Conservation (phyloP, 352 stramenopile species). For the Aphanomyces stellatus region DNA sequence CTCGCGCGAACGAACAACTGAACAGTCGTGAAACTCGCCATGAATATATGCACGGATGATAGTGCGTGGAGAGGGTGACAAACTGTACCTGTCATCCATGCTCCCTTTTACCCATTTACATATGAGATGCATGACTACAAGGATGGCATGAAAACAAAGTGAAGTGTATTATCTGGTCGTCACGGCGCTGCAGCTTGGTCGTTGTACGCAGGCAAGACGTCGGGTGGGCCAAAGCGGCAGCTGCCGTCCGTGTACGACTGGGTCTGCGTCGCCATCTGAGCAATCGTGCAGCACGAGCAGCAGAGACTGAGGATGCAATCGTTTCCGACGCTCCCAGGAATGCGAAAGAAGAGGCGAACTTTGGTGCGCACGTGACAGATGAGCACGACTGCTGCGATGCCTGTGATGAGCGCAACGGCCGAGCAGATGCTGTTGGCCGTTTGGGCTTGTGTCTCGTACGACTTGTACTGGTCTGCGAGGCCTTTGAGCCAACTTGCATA, state of each 20-base stretch:
- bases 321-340: constrained; percentile 28
- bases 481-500: no score
- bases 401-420: not conserved
- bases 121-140: no score
- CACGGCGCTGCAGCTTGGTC: no score
- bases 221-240: constrained; percentile 35
- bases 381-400: not conserved
- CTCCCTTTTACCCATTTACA: no score
- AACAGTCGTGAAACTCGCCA: no score
- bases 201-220: constrained; percentile 33
- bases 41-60: no score
- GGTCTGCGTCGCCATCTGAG: constrained; percentile 48
- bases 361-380: constrained; percentile 24
- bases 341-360: constrained; percentile 35
- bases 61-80: no score
- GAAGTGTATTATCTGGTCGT: no score
- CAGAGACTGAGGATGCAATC: constrained; percentile 29
- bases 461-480: not conserved
- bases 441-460: not conserved
- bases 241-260: constrained; percentile 39
- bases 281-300: constrained; percentile 38
- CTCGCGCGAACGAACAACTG: no score
- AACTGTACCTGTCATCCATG: no score
- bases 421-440: not conserved
- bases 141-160: no score